Base-by-base conservation (phyloP, 2,329 filamentous ascomycete genomes). In the Ophiostoma pallidulum region DNA sequence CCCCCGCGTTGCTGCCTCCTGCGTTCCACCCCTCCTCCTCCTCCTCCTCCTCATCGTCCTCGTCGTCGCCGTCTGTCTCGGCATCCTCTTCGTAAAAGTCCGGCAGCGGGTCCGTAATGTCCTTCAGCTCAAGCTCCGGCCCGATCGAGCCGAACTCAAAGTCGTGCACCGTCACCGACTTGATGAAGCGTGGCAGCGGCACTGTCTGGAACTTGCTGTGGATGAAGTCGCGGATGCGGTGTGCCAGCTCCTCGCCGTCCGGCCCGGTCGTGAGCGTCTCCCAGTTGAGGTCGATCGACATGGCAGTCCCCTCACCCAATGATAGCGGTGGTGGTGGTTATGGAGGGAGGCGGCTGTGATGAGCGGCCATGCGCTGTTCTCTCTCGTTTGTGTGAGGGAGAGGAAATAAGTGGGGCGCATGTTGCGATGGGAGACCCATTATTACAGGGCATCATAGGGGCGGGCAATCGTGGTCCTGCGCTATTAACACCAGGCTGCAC, bases 231-330 rank as follows among this genome's bases (percentile, higher is more conserved):
- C 91, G 86, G 66, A 98, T 94, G 53, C 77, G 78, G 62, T 89
- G 84, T 41, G 91, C 89, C 52, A 96, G 80, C 46, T 80, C 85
- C 54, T 82, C 76, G 48, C 92, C 91, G 66, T 97, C 91, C 41
- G 88, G 80, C 24, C 92, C 92, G 53, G 81, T 82, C 19, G 91
- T 97, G 61, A 97, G 78, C 53, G 84, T 85, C 60, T 92, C 84
- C 92, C 92, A 98, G 67, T 94, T 89, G 64, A 98, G 84, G 62
- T 97, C 90, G 71, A 98, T 91, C 57, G 92, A 97, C 92, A 98
- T 98, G 51, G 39, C 6, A n/a, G n/a, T n/a, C n/a, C n/a, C n/a
- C n/a, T n/a, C n/a, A n/a, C n/a, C n/a, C n/a, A n/a, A n/a, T n/a
- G n/a, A n/a, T 39, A 19, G 24, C 8, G 14, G 5, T 29, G 40